phyloP scores from a whole-genome alignment of 2,329 filamentous ascomycete species.

The Cercospora sojina region DNA sequence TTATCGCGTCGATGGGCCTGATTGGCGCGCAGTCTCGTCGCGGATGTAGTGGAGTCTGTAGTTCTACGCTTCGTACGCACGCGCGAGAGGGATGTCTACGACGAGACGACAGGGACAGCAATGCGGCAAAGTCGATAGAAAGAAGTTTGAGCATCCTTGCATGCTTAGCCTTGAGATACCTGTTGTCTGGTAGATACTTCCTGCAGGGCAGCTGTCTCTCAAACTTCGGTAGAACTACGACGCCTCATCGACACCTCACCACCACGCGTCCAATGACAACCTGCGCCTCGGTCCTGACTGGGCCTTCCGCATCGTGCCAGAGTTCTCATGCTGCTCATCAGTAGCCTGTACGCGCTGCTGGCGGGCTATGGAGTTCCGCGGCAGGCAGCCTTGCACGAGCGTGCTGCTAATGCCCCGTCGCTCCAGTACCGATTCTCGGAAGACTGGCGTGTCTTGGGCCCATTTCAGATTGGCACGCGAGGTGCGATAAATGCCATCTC shows the following conservation, averaged over 20 bases:
- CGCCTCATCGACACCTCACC: slow-evolving; percentile 1
- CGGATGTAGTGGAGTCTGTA: neutral
- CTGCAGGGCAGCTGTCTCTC: neutral
- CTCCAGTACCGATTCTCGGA: slow-evolving; percentile 13
- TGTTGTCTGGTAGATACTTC: neutral
- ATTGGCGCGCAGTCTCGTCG: neutral
- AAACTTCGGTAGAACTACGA: neutral
- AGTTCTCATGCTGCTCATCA: neutral
- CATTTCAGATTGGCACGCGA: slow-evolving; percentile 59
- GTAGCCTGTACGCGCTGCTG: slow-evolving; percentile 4
- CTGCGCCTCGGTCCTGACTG: neutral
- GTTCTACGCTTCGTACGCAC: neutral
- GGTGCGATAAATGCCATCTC: slow-evolving; percentile 42
- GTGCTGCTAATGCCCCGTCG: neutral
- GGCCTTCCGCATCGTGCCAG: neutral
- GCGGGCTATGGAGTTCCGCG: neutral
- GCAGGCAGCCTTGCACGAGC: slow-evolving; percentile 1
- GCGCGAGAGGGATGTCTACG: neutral
- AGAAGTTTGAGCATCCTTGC: neutral
- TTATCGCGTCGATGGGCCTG: neutral
- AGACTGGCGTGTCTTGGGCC: slow-evolving; percentile 48
- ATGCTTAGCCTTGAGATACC: neutral
- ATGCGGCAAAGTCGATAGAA: neutral
- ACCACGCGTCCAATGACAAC: neutral
- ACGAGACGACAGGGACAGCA: neutral